phyloP scores from a whole-genome alignment of 495 filamentous ascomycete genomes.

The Neurospora discreta region DNA sequence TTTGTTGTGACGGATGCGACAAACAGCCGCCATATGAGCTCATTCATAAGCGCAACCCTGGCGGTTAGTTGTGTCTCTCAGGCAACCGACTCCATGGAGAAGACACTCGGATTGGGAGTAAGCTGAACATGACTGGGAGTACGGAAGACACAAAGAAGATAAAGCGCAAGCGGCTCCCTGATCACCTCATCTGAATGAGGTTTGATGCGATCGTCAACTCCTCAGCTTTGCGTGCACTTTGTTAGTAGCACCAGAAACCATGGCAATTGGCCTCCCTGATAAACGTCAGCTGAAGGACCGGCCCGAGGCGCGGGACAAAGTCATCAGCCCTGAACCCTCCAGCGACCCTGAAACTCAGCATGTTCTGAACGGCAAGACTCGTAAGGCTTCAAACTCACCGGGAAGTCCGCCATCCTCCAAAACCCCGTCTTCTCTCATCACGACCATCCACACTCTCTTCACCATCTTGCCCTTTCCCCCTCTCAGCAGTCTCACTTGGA shows the following conservation, averaged over 20 bases:
- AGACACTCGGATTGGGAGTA: neutral
- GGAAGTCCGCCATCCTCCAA: neutral
- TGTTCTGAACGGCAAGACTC: neutral
- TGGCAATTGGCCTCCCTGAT: neutral
- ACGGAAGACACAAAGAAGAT: neutral
- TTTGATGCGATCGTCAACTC: neutral
- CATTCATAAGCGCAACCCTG: neutral
- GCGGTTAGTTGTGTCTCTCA: neutral
- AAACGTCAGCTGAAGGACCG: neutral
- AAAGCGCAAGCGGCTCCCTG: neutral
- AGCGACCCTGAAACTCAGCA: neutral
- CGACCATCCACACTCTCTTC: neutral
- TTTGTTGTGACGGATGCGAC: neutral
- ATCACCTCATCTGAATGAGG: neutral
- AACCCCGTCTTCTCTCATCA: neutral
- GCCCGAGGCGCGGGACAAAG: neutral
- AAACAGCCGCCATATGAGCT: neutral
- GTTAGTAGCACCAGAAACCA: neutral
- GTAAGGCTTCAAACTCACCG: neutral
- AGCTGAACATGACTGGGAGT: neutral
- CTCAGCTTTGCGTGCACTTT: neutral
- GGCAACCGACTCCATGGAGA: neutral
- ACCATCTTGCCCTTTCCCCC: neutral
- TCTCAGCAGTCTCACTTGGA: constrained; percentile 14
- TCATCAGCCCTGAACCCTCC: neutral